phyloP scores from a whole-genome alignment of 371 early-diverging fungal species.

The Amoeboaphelidium protococcarum region DNA sequence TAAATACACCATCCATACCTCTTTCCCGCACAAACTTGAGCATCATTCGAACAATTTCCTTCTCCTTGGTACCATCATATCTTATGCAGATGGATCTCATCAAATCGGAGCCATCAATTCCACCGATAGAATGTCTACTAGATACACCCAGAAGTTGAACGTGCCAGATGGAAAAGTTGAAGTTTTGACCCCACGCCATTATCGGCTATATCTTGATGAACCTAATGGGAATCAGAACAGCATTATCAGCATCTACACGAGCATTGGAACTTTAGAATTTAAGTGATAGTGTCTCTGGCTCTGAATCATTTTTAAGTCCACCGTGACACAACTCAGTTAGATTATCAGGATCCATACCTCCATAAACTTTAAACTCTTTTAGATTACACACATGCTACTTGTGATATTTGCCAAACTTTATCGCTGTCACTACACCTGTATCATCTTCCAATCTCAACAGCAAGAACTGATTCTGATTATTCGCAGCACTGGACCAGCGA shows the following conservation, averaged over 20 bases:
- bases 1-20: conserved; percentile 41
- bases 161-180: conserved; percentile 87
- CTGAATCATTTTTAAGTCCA: conserved; percentile 61
- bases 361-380: conserved; percentile 81
- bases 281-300: conserved; percentile 64
- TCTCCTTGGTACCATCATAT: conserved; percentile 16
- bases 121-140: too few relatives aligned
- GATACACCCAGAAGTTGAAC: conserved; percentile 59
- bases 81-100: conserved; percentile 14
- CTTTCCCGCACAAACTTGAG: conserved; percentile 67
- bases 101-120: not conserved
- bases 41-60: conserved; percentile 47
- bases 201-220: conserved; percentile 82
- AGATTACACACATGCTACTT: conserved; percentile 89
- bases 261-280: conserved; percentile 9
- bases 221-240: conserved; percentile 40
- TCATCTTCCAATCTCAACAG: conserved; percentile 32
- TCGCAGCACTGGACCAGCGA: conserved; percentile 56
- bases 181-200: conserved; percentile 66
- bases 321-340: conserved; percentile 56
- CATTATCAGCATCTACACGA: too few relatives aligned
- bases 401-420: conserved; percentile 86
- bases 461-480: conserved; percentile 53
- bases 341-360: conserved; percentile 42
- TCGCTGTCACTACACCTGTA: conserved; percentile 33